These are phyloP conservation scores for Lepidium sativum DNA, from an alignment of 345 rosid genomes.

Conservation along the genomic window DNA sequence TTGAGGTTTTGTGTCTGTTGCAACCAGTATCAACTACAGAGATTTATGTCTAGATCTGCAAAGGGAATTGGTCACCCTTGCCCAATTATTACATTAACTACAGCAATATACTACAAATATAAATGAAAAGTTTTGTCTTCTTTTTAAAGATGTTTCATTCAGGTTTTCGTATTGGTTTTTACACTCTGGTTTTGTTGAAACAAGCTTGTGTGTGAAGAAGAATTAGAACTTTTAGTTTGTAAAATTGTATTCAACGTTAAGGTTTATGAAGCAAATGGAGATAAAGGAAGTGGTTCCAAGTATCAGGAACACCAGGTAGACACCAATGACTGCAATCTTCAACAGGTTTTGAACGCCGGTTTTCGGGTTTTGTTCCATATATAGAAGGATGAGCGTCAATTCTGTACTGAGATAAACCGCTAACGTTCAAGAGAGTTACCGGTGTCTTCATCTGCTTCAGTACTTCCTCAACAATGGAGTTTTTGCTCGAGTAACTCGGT, in stretches of 20 bases:
- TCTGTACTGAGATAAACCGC: conserved; percentile 50
- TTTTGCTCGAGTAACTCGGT: conserved; percentile 36
- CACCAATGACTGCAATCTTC: conserved; percentile 99
- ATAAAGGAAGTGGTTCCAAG: conserved; percentile 76
- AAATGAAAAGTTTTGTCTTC: too few species aligned
- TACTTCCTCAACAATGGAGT: conserved; percentile 42
- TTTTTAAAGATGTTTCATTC: neutral
- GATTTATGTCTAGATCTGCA: neutral
- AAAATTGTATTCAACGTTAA: neutral
- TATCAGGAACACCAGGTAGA: conserved; percentile 90
- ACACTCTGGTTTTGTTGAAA: neutral
- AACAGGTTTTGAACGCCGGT: conserved; percentile 28
- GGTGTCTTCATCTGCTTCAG: conserved; percentile 61
- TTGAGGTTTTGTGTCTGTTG: neutral
- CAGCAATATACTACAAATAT: too few species aligned
- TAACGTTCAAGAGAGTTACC: conserved; percentile 56
- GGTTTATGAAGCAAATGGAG: conserved; percentile 39
- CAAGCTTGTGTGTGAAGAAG: neutral
- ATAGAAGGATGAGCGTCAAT: conserved; percentile 74
- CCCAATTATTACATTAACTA: too few species aligned
- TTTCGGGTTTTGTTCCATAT: conserved; percentile 43
- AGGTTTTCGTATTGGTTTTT: neutral
- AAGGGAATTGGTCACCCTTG: too few species aligned
- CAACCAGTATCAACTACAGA: neutral
- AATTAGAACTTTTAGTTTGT: neutral